Conservation (phyloP, 1,284 basidiomycete species). For the Inonotus hispidus region DNA sequence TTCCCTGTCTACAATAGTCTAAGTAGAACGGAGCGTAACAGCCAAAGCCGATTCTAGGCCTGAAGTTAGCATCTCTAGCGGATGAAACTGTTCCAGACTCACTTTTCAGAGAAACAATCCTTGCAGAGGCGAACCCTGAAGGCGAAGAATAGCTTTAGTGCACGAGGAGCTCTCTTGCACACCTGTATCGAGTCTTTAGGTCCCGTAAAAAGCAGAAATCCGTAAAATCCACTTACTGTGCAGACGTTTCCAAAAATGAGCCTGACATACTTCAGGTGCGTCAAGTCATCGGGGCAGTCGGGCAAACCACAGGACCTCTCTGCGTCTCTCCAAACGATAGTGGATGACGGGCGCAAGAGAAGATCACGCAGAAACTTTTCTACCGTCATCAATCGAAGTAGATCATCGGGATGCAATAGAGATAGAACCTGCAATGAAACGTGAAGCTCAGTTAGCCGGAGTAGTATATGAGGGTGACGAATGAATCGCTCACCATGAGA, state of each 20-base stretch:
- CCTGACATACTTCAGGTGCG: constrained; percentile 5
- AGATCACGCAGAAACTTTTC: neutral
- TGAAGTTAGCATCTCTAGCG: neutral
- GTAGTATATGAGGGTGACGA: too few species aligned
- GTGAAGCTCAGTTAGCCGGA: too few species aligned
- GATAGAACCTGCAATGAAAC: neutral
- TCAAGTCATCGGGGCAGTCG: constrained; percentile 3
- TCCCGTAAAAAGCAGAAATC: neutral
- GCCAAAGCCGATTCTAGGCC: neutral
- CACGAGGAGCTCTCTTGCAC: neutral
- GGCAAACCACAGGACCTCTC: neutral
- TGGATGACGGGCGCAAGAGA: neutral
- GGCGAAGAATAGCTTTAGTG: neutral
- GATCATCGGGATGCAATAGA: neutral
- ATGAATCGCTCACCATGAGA: too few species aligned
- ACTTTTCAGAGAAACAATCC: neutral
- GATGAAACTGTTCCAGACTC: neutral
- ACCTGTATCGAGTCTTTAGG: neutral
- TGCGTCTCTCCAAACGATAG: neutral
- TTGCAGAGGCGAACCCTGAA: constrained; percentile 4
- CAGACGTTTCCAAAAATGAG: constrained; percentile 7
- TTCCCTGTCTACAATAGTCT: too few species aligned
- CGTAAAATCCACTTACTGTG: neutral
- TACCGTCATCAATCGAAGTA: neutral
- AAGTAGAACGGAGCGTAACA: neutral